phyloP scores from a whole-genome alignment of 306 rosid genomes.

The Casuarina glauca region DNA sequence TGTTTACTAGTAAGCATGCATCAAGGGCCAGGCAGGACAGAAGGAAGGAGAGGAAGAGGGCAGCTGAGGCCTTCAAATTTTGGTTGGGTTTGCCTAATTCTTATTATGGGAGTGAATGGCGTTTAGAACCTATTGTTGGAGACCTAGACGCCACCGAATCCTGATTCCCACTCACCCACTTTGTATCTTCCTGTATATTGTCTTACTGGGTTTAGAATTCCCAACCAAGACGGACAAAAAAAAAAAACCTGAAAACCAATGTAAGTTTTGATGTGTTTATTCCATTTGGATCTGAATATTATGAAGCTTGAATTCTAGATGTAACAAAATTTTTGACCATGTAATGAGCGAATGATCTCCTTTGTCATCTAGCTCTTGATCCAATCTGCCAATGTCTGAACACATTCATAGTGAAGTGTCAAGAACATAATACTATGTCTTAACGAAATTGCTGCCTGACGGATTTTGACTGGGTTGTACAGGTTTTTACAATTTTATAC shows the following conservation, averaged over 20 bases:
- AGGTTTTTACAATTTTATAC: too few relatives aligned
- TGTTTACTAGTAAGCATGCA: slow-evolving; percentile 98
- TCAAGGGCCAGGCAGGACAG: slow-evolving; percentile 89
- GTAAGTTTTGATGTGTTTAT: slow-evolving; percentile 10
- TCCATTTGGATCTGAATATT: background rate
- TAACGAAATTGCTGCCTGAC: too few relatives aligned
- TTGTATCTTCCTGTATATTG: slow-evolving; percentile 24
- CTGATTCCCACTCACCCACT: slow-evolving; percentile 34
- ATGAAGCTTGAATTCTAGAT: background rate
- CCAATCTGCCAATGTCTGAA: too few relatives aligned
- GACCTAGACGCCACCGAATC: slow-evolving; percentile 42
- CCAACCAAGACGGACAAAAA: background rate
- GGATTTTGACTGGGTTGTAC: too few relatives aligned
- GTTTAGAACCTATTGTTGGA: slow-evolving; percentile 71
- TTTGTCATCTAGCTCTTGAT: background rate
- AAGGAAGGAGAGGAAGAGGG: slow-evolving; percentile 86
- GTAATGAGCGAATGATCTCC: background rate
- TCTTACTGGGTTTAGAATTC: background rate
- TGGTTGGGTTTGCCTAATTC: slow-evolving; percentile 97
- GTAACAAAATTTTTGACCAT: background rate
- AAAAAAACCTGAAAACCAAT: background rate
- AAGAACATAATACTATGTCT: too few relatives aligned
- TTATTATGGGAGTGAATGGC: slow-evolving; percentile 95
- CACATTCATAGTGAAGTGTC: too few relatives aligned
- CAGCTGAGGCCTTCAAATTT: slow-evolving; percentile 98